phyloP scores from a whole-genome alignment of 306 rosid species.

The Castanea crenata region DNA sequence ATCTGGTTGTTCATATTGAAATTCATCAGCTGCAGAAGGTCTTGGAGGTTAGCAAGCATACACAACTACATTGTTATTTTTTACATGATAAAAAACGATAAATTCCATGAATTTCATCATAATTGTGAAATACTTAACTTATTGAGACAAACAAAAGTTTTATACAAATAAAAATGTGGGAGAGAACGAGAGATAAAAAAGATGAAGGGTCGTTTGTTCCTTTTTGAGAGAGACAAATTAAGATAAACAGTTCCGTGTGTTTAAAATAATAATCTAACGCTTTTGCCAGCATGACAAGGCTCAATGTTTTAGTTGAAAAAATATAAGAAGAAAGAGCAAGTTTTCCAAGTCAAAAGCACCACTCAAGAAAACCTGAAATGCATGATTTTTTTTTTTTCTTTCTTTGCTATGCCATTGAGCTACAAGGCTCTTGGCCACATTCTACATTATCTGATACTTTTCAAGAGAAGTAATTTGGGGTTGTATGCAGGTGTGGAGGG shows the following conservation, averaged over 20 bases:
- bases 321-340: not conserved
- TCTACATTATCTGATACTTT: not conserved
- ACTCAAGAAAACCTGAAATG: not conserved
- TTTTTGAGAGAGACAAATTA: not conserved
- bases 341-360: not conserved
- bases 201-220: no score
- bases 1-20: constrained; percentile 39
- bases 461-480: not conserved
- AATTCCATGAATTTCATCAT: no score
- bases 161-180: no score
- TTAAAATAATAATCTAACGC: not conserved
- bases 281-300: no score
- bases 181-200: no score
- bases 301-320: no score
- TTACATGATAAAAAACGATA: no score
- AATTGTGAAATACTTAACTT: no score
- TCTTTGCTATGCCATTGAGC: not conserved
- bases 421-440: no score
- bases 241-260: not conserved
- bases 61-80: not conserved
- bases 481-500: not conserved
- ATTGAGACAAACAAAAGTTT: no score
- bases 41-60: constrained; percentile 21
- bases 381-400: not conserved
- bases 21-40: constrained; percentile 38